These are phyloP conservation scores for Lasiosphaeris hirsuta DNA, from an alignment of 495 filamentous ascomycete genomes.

Conservation along the genomic window DNA sequence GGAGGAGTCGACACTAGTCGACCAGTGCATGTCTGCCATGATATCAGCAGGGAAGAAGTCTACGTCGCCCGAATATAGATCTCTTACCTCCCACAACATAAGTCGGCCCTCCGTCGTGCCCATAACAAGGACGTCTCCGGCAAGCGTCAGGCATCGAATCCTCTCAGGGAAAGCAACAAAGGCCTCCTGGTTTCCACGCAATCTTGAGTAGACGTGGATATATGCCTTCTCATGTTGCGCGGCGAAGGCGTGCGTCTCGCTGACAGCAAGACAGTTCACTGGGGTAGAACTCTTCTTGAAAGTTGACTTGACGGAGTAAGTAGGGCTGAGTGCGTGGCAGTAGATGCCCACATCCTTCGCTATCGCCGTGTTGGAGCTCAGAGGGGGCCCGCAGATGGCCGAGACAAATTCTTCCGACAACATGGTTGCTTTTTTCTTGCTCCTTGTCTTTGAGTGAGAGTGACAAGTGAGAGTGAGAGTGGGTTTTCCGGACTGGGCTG, in stretches of 20 bases:
- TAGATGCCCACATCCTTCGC: conserved; percentile 80
- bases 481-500: too few relatives aligned
- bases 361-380: conserved; percentile 60
- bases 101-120: conserved; percentile 86
- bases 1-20: conserved; percentile 82
- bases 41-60: conserved; percentile 1
- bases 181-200: conserved; percentile 81
- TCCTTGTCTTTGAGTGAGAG: neutral
- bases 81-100: conserved; percentile 86
- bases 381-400: conserved; percentile 61
- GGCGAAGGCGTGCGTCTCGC: conserved; percentile 79
- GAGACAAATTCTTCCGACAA: conserved; percentile 79
- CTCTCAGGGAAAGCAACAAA: conserved; percentile 81
- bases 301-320: conserved; percentile 61
- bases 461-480: neutral
- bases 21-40: conserved; percentile 69
- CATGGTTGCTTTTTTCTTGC: conserved; percentile 45
- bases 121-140: conserved; percentile 67
- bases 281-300: conserved; percentile 92
- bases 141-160: conserved; percentile 66
- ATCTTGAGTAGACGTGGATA: conserved; percentile 82
- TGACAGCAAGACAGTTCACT: conserved; percentile 75
- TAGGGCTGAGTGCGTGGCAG: conserved; percentile 75
- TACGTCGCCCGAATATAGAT: neutral
- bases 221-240: conserved; percentile 88